phyloP scores from a whole-genome alignment of 2,329 filamentous ascomycete species.

The Colletotrichum sp. region DNA sequence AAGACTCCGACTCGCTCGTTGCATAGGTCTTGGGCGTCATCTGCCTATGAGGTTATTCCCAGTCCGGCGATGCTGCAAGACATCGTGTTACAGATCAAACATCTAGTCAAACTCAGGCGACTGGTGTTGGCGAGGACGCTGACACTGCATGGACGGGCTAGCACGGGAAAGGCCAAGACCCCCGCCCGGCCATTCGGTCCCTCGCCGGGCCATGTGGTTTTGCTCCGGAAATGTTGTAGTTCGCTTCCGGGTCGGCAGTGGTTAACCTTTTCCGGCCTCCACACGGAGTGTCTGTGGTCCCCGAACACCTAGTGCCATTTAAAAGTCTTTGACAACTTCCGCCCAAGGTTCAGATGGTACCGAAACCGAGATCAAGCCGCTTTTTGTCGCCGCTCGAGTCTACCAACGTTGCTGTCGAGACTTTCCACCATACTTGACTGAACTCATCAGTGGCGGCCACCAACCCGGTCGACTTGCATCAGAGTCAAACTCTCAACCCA shows the following conservation, averaged over 20 bases:
- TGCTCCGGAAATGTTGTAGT: slow-evolving; percentile 13
- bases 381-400: background rate
- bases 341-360: background rate
- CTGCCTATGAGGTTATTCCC: background rate
- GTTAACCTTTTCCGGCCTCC: slow-evolving; percentile 12
- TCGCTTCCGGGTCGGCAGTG: background rate
- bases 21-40: background rate
- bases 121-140: background rate
- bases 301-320: background rate
- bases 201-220: slow-evolving; percentile 10
- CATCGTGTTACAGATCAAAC: background rate
- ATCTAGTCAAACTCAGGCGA: background rate
- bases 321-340: background rate
- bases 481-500: background rate
- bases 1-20: background rate
- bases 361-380: background rate
- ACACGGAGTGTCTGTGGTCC: background rate
- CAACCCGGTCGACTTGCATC: background rate
- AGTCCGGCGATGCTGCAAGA: slow-evolving; percentile 13
- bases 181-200: background rate
- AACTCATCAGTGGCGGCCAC: slow-evolving; percentile 10
- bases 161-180: background rate
- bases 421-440: background rate
- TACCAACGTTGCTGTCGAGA: background rate
- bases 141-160: background rate